Evolutionary conservation across 163 green algal species (phyloP).

Genomic region (Scenedesmus sp.): DNA sequence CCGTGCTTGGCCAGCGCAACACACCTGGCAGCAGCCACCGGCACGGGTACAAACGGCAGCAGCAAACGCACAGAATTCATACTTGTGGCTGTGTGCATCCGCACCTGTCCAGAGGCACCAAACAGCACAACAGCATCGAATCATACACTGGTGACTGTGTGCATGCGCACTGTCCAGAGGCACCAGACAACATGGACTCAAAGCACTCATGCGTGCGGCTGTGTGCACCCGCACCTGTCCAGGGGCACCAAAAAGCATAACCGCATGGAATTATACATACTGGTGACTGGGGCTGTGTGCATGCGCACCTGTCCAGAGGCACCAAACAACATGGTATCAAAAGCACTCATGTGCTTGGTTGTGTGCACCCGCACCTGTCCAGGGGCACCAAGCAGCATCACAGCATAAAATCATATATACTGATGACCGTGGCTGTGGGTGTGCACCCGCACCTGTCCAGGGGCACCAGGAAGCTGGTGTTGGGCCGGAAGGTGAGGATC

Average conservation of each 20-base stretch:
- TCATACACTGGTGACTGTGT: too few species aligned
- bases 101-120: too few species aligned
- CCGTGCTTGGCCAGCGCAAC: constrained; percentile 38
- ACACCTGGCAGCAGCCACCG: constrained; percentile 36
- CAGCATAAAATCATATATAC: not conserved
- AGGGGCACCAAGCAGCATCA: too few species aligned
- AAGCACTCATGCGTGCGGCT: too few species aligned
- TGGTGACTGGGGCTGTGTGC: constrained; percentile 60
- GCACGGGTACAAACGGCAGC: not conserved
- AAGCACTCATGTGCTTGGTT: not conserved
- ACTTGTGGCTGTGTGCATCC: too few species aligned
- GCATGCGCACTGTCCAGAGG: too few species aligned
- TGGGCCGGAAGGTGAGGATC: constrained; percentile 94
- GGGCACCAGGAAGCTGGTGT: constrained; percentile 97
- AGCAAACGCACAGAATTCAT: not conserved
- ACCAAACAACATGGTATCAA: constrained; percentile 92
- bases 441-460: constrained; percentile 91
- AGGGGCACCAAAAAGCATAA: not conserved
- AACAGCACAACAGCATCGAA: not conserved
- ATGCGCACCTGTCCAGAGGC: constrained; percentile 92
- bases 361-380: too few species aligned
- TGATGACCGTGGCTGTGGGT: constrained; percentile 57
- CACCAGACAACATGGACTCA: too few species aligned
- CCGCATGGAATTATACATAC: not conserved
- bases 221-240: not conserved